These are phyloP conservation scores for Starmerella apis DNA, from an alignment of 805 yeast species.

Conservation along the genomic window DNA sequence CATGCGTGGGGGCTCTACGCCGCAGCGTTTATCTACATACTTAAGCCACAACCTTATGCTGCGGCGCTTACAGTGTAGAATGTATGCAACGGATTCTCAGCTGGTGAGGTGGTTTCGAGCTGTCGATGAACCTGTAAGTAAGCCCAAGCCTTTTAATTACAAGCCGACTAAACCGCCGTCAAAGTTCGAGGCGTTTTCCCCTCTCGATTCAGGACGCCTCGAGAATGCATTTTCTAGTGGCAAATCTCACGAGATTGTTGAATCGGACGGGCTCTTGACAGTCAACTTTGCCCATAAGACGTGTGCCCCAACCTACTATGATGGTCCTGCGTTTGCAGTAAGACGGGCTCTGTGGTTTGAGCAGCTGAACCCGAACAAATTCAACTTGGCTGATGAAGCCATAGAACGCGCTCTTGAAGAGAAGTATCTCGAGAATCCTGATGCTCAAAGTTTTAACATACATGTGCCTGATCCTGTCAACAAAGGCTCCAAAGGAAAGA, in stretches of 20 bases:
- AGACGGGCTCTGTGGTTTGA: conserved; percentile 78
- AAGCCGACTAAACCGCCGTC: conserved; percentile 39
- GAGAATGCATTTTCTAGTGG: conserved; percentile 39
- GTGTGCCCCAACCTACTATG: conserved; percentile 72
- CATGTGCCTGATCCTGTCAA: not conserved
- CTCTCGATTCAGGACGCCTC: conserved; percentile 48
- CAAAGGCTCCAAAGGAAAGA: not conserved
- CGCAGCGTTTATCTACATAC: not conserved
- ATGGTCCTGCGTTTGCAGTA: conserved; percentile 73
- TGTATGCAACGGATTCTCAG: conserved; percentile 1
- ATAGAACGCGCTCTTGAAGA: conserved; percentile 51
- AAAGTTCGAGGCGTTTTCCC: conserved; percentile 59
- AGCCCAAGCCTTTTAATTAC: conserved; percentile 54
- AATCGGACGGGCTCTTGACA: conserved; percentile 68
- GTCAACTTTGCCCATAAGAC: conserved; percentile 51
- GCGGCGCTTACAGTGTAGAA: not conserved
- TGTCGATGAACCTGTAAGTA: conserved; percentile 59
- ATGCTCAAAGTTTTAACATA: not conserved
- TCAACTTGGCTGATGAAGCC: conserved; percentile 42
- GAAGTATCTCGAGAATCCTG: conserved; percentile 25
- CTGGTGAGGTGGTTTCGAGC: conserved; percentile 65
- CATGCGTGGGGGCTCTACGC: not conserved
- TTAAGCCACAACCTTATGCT: not conserved
- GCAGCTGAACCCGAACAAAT: conserved; percentile 36
- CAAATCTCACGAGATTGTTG: conserved; percentile 40